Evolutionary conservation across 257 asterid genomes (phyloP).

Genomic region (Schizonepeta tenuifolia): DNA sequence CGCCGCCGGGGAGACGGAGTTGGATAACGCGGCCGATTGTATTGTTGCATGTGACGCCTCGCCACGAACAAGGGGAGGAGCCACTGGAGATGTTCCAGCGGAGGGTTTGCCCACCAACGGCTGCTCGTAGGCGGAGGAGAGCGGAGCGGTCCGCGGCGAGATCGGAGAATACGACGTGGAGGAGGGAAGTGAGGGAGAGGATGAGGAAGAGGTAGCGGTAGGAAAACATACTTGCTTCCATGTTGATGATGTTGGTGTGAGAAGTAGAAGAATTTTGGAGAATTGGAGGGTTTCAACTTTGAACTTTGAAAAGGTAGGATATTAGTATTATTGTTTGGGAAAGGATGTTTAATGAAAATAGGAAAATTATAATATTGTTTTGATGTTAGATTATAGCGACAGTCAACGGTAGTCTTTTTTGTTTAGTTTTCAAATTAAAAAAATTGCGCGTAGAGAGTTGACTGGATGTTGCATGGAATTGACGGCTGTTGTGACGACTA

Average conservation of each 20-base stretch:
- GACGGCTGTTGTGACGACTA: constrained; percentile 27
- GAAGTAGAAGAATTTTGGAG: background rate
- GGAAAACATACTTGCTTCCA: constrained; percentile 29
- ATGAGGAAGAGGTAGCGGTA: constrained; percentile 23
- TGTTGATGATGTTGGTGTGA: constrained; percentile 30
- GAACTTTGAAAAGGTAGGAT: background rate
- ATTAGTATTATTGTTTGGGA: background rate
- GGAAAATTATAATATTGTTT: background rate
- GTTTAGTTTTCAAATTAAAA: background rate
- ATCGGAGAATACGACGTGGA: constrained; percentile 35
- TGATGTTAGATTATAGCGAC: background rate
- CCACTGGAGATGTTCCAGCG: constrained; percentile 46
- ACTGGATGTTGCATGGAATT: constrained; percentile 24
- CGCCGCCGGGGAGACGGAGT: constrained; percentile 59
- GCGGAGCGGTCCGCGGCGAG: constrained; percentile 51
- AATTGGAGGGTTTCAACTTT: constrained; percentile 3
- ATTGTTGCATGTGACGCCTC: constrained; percentile 49
- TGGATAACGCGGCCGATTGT: constrained; percentile 41
- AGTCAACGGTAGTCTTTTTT: constrained; percentile 28
- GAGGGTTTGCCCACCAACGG: constrained; percentile 55
- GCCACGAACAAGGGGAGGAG: constrained; percentile 56
- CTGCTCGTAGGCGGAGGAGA: constrained; percentile 48
- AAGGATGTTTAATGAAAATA: background rate
- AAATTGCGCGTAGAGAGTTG: constrained; percentile 1
- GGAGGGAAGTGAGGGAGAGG: constrained; percentile 31